These are phyloP conservation scores for Populus davidiana DNA, from an alignment of 345 rosid species.

Conservation along the genomic window DNA sequence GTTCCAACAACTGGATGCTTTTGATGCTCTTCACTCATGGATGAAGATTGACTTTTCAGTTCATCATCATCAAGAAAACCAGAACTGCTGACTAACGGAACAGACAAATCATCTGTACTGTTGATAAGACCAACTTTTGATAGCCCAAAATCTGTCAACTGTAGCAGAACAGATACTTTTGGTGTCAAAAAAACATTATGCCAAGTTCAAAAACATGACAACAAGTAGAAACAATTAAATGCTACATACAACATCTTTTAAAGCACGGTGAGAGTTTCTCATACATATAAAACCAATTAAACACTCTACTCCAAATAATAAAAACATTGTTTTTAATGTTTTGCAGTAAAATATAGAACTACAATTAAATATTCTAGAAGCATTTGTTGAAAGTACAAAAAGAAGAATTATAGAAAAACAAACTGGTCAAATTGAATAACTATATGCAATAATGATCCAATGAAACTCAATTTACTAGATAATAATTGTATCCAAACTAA, in stretches of 20 bases:
- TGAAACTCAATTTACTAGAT: neutral
- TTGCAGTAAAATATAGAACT: neutral
- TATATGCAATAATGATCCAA: neutral
- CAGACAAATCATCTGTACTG: constrained; percentile 95
- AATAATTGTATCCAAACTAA: neutral
- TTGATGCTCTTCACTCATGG: constrained; percentile 57
- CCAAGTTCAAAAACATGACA: neutral
- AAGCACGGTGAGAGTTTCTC: neutral
- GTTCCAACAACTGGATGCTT: constrained; percentile 85
- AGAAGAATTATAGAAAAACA: neutral
- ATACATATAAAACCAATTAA: neutral
- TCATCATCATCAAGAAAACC: constrained; percentile 56
- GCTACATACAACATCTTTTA: neutral
- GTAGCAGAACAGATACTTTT: constrained; percentile 39
- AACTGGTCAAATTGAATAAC: neutral
- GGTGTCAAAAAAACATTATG: constrained; percentile 1
- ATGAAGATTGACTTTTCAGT: constrained; percentile 36
- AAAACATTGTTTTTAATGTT: neutral
- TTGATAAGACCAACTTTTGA: constrained; percentile 94
- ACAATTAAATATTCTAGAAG: neutral
- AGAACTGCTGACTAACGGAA: constrained; percentile 52
- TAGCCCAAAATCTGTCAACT: constrained; percentile 99
- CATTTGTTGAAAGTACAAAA: neutral
- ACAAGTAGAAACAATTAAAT: neutral
- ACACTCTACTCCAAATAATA: neutral